Conservation (phyloP, 495 filamentous ascomycete genomes). For the Neurospora sp. region DNA sequence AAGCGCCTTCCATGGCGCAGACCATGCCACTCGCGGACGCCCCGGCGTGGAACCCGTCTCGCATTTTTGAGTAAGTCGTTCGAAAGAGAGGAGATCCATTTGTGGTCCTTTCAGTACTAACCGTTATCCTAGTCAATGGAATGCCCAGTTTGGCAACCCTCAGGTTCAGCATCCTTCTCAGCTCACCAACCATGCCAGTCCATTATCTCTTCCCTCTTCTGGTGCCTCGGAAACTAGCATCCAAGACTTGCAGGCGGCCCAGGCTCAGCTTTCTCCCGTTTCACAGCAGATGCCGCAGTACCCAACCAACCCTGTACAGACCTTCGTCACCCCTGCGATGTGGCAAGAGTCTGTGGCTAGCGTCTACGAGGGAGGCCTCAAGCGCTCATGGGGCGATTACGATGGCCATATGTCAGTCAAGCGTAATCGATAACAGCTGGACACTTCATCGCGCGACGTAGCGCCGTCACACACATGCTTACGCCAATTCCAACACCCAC, state of each 20-base stretch:
- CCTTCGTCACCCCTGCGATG: constrained; percentile 84
- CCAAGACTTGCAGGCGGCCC: constrained; percentile 40
- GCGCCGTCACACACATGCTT: not conserved
- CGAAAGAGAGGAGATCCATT: not conserved
- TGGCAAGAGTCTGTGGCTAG: constrained; percentile 94
- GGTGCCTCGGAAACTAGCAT: constrained; percentile 41
- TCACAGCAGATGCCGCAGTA: constrained; percentile 47
- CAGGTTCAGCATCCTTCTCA: constrained; percentile 32
- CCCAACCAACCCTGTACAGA: constrained; percentile 40
- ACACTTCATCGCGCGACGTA: not conserved
- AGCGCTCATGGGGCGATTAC: constrained; percentile 60
- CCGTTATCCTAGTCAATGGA: constrained; percentile 63
- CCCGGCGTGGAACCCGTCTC: constrained; percentile 79
- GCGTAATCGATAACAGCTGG: constrained; percentile 5
- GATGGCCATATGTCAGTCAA: constrained; percentile 23
- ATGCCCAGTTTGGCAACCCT: constrained; percentile 74
- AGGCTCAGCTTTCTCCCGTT: constrained; percentile 41
- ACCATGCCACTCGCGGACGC: constrained; percentile 55
- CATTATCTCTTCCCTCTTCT: constrained; percentile 34
- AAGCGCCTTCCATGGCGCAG: constrained; percentile 33
- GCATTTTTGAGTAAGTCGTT: constrained; percentile 80
- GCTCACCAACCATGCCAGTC: constrained; percentile 27
- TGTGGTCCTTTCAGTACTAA: constrained; percentile 19
- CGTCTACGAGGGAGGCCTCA: constrained; percentile 71
- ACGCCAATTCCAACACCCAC: not conserved